These are phyloP conservation scores for Pilasporangium apinafurcum DNA, from an alignment of 352 stramenopile genomes.

Conservation along the genomic window DNA sequence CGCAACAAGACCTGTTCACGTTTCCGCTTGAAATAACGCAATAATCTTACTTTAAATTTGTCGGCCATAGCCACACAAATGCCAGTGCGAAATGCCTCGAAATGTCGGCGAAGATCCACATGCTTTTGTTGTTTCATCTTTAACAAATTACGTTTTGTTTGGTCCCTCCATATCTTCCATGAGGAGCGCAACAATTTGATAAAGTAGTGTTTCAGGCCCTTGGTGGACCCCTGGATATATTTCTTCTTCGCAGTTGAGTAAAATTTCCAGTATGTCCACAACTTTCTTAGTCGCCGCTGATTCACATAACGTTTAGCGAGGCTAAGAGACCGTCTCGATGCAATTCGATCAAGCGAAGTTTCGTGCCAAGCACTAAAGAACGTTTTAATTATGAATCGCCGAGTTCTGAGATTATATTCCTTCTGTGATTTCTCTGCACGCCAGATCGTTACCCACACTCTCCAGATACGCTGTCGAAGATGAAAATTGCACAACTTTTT, in stretches of 20 bases:
- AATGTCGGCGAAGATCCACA: conserved; percentile 31
- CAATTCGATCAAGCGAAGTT: conserved; percentile 22
- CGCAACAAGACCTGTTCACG: conserved; percentile 13
- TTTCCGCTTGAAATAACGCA: conserved; percentile 19
- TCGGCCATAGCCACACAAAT: conserved; percentile 17
- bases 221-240: conserved; percentile 61
- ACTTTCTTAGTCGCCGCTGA: conserved; percentile 46
- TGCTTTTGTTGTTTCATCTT: conserved; percentile 40
- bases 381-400: conserved; percentile 11
- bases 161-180: conserved; percentile 43
- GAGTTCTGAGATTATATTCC: conserved; percentile 10
- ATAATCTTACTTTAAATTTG: conserved; percentile 14
- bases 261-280: conserved; percentile 78
- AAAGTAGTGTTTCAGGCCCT: conserved; percentile 76
- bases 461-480: conserved; percentile 25
- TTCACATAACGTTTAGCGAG: conserved; percentile 59
- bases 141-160: conserved; percentile 32
- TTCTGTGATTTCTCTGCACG: conserved; percentile 10
- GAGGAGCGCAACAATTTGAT: conserved; percentile 48
- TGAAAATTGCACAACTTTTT: conserved; percentile 9
- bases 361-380: conserved; percentile 39
- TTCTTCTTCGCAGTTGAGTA: conserved; percentile 62
- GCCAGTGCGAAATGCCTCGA: conserved; percentile 35
- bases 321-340: conserved; percentile 32
- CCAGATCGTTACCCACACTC: conserved; percentile 19